Evolutionary conservation across 805 yeast genomes (phyloP).

Genomic region (Yamadazyma ubonensis): DNA sequence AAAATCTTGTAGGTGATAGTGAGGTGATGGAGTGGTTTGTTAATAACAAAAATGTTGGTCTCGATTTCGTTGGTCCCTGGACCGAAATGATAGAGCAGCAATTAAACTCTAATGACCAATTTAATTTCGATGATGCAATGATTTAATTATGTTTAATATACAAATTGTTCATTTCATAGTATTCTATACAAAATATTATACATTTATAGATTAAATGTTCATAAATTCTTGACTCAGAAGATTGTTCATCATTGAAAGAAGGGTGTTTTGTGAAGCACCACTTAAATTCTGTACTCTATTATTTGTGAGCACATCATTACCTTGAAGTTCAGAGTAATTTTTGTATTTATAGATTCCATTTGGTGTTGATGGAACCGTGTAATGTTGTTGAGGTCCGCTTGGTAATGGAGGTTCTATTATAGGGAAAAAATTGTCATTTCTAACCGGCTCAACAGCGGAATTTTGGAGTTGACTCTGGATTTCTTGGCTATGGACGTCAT

Average conservation of each 20-base stretch:
- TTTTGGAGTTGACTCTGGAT: slow-evolving; percentile 3
- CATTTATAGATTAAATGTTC: slow-evolving; percentile 2
- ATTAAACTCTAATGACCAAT: slow-evolving; percentile 37
- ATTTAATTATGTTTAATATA: neutral
- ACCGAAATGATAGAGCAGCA: slow-evolving; percentile 77
- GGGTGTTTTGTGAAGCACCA: slow-evolving; percentile 14
- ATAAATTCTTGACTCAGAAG: slow-evolving; percentile 28
- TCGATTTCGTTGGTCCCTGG: slow-evolving; percentile 66
- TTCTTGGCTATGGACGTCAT: slow-evolving; percentile 3
- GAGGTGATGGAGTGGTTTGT: slow-evolving; percentile 47
- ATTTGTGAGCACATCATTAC: slow-evolving; percentile 10
- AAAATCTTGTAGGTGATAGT: slow-evolving; percentile 32
- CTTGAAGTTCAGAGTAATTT: neutral
- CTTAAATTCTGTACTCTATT: slow-evolving; percentile 15
- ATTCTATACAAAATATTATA: neutral
- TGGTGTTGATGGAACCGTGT: neutral
- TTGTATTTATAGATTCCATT: neutral
- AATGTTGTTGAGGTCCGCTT: neutral
- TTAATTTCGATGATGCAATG: slow-evolving; percentile 26
- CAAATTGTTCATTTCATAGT: neutral
- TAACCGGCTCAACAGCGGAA: neutral
- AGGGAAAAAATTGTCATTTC: neutral
- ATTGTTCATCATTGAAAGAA: slow-evolving; percentile 22
- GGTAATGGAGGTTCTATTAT: neutral
- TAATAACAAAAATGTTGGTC: slow-evolving; percentile 37